These are phyloP conservation scores for Aspergillus oerlinghausenensis DNA, from an alignment of 2,329 filamentous ascomycete genomes.

Conservation along the genomic window DNA sequence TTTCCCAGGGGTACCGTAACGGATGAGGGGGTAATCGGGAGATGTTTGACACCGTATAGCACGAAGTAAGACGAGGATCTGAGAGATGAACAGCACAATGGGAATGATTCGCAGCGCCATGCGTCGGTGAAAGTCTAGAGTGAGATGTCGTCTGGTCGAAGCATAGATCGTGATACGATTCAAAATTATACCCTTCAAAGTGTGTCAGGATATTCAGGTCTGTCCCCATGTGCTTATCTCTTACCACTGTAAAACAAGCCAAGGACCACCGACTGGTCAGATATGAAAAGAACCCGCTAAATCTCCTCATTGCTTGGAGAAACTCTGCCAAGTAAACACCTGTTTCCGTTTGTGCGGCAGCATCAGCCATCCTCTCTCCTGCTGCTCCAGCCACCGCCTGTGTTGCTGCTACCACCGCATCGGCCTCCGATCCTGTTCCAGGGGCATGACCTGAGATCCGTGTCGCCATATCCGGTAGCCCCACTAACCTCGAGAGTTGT, in stretches of 20 bases:
- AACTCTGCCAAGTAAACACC: slow-evolving; percentile 39
- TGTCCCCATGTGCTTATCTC: slow-evolving; percentile 10
- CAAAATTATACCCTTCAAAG: slow-evolving; percentile 65
- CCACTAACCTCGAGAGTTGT: slow-evolving; percentile 26
- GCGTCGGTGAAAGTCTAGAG: slow-evolving; percentile 67
- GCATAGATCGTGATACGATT: slow-evolving; percentile 94
- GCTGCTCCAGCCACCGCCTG: slow-evolving; percentile 32
- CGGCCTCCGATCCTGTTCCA: slow-evolving; percentile 24
- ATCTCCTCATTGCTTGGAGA: slow-evolving; percentile 56
- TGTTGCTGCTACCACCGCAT: slow-evolving; percentile 39
- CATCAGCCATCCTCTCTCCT: slow-evolving; percentile 30
- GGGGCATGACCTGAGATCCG: slow-evolving; percentile 20
- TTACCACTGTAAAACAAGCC: slow-evolving; percentile 72
- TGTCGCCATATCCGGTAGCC: slow-evolving; percentile 23
- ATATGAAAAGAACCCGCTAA: slow-evolving; percentile 86
- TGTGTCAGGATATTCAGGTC: slow-evolving; percentile 2
- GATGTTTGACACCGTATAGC: slow-evolving; percentile 91
- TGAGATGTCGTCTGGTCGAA: slow-evolving; percentile 75
- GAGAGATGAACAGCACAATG: slow-evolving; percentile 63
- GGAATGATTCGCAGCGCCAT: slow-evolving; percentile 66
- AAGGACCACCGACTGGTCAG: slow-evolving; percentile 89
- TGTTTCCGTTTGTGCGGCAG: slow-evolving; percentile 27
- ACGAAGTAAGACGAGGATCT: slow-evolving; percentile 68
- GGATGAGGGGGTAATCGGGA: slow-evolving; percentile 62
- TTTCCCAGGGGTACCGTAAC: slow-evolving; percentile 65